Evolutionary conservation across 305 asterid species (phyloP), one percentile per base, ranked within the genome.

Genomic region (Fraxinus ornus): DNA sequence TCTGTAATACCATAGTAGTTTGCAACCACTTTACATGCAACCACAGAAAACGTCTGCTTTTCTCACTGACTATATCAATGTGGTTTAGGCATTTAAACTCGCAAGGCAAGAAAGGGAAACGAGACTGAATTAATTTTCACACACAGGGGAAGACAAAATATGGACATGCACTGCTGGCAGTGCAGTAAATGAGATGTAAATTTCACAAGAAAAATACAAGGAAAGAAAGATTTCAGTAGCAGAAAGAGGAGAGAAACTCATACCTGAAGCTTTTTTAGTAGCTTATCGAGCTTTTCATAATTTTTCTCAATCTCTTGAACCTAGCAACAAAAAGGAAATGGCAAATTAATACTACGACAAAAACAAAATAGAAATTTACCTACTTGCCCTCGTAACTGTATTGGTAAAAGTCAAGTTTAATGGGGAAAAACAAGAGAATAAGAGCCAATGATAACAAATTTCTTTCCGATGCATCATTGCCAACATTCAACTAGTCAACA

Each of bases 261-360:
- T 35, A 89, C 92, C 90, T 88, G 89, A 55, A 89, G 91, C 87
- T 85, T 88, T 66, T 52, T 80, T 35, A 89, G 89, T 35, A 85
- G 80, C 41, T 73, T 36, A 71, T 84, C 82, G 79, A 88, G 91
- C 78, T 88, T 83, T 80, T 73, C 90, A 70, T 83, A 80, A 72
- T 82, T 84, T 77, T 80, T 79, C 37, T 89, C 90, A 44, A 89
- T 83, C 71, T 83, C 88, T 76, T 88, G 79, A 84, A 89, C 90
- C 92, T 89, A 79, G 19, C 80, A 47, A 80, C 44, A 62, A 64
- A 81, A 70, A 35, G 82, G 28, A 81, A 64, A 36, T 60, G 7
- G 80, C 70, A 76, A 79, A 78, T 76, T 37, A 82, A 81, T 73
- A 35, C 10, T 76, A 30, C 26, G 4, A 28, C 30, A 33, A 35